A percentile compares a stretch with the other conserved stretches of the same genome.
These are phyloP conservation scores for Cyclotella distinguenda DNA, from an alignment of 108 stramenopile genomes.

Conservation along the genomic window DNA sequence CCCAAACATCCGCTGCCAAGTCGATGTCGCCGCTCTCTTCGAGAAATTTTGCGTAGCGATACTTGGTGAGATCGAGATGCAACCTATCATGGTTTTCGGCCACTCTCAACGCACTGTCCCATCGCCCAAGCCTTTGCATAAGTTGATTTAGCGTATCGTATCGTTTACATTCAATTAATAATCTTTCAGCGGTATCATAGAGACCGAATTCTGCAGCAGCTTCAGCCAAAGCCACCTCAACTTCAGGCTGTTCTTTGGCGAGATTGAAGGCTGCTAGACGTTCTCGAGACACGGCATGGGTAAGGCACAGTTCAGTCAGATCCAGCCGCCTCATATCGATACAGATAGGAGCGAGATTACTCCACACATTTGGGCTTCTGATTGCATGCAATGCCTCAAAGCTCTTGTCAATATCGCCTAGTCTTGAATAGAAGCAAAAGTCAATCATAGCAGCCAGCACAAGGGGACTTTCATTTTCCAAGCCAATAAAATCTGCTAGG, in stretches of 20 bases:
- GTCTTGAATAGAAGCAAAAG: constrained; percentile 57
- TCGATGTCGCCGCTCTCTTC: constrained; percentile 30
- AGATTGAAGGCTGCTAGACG: constrained; percentile 55
- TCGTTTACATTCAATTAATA: constrained; percentile 60
- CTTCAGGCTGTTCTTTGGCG: constrained; percentile 48
- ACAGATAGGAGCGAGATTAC: constrained; percentile 77
- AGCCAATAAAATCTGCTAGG: constrained; percentile 68
- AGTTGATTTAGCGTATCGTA: constrained; percentile 62
- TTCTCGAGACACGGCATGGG: constrained; percentile 61
- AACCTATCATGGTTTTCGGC: constrained; percentile 59
- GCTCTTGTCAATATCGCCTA: constrained; percentile 67
- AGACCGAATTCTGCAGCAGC: constrained; percentile 69
- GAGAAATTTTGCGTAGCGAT: constrained; percentile 40
- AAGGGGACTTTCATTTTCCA: constrained; percentile 37
- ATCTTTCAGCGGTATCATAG: constrained; percentile 54
- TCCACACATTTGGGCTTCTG: constrained; percentile 57
- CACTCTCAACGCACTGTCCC: constrained; percentile 53
- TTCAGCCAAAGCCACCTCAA: constrained; percentile 50
- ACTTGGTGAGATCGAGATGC: constrained; percentile 56
- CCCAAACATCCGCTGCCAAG: not conserved
- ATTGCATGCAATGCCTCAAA: constrained; percentile 57
- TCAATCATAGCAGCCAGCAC: constrained; percentile 54
- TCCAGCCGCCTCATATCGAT: constrained; percentile 70
- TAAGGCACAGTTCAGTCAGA: constrained; percentile 73
- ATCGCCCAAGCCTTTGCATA: constrained; percentile 52